Percentiles rank a stretch among this genome's conserved stretches.
phyloP scores from a whole-genome alignment of 306 rosid genomes.

The Purshia tridentata region DNA sequence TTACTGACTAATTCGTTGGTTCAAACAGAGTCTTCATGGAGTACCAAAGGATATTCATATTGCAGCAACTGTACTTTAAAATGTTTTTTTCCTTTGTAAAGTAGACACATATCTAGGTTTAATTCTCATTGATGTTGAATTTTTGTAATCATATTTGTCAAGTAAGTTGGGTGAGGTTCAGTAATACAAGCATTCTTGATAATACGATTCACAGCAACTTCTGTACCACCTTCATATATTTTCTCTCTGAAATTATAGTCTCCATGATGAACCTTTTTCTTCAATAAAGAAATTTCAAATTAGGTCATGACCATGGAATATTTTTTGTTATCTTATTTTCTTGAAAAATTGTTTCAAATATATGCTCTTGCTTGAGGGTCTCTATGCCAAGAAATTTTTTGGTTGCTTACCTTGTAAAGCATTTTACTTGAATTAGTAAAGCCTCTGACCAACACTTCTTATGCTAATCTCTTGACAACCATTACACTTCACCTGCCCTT shows the following conservation, averaged over 20 bases:
- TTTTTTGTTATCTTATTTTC: too few relatives aligned
- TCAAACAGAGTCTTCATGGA: neutral
- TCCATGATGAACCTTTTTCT: too few relatives aligned
- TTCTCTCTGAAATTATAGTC: too few relatives aligned
- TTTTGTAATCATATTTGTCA: neutral
- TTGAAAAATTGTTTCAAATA: too few relatives aligned
- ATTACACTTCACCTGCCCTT: too few relatives aligned
- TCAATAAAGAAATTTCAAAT: too few relatives aligned
- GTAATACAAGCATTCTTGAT: neutral
- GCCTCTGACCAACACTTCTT: too few relatives aligned
- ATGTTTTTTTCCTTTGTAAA: neutral
- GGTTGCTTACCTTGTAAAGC: neutral
- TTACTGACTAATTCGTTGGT: conserved; percentile 8
- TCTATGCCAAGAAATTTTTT: too few relatives aligned
- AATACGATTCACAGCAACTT: neutral
- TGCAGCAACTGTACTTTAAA: neutral
- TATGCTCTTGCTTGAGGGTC: neutral
- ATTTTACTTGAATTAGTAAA: too few relatives aligned
- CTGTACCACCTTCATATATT: neutral
- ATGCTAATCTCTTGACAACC: too few relatives aligned
- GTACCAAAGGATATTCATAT: neutral
- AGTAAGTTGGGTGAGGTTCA: neutral
- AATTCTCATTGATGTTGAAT: neutral
- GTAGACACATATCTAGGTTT: neutral
- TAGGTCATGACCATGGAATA: too few relatives aligned